Evolutionary conservation across 1,284 basidiomycete species (phyloP).

Genomic region (Heterobasidion irregulare): DNA sequence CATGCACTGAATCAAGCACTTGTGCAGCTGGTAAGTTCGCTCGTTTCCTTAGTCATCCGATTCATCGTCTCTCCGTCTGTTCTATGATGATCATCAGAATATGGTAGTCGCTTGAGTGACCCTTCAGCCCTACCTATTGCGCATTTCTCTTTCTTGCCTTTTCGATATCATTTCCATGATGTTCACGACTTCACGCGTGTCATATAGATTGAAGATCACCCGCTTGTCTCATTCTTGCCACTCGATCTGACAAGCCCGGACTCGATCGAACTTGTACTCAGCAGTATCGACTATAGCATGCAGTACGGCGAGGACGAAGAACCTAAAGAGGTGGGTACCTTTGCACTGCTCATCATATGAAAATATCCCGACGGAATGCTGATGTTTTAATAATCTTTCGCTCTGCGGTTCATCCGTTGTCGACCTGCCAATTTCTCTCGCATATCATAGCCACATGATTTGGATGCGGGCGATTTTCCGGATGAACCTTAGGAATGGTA

Average conservation of each 20-base stretch:
- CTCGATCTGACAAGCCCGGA: slow-evolving; percentile 89
- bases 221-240: slow-evolving; percentile 94
- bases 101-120: too few relatives aligned
- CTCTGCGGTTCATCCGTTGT: not conserved
- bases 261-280: slow-evolving; percentile 84
- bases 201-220: slow-evolving; percentile 92
- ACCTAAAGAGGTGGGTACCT: slow-evolving; percentile 67
- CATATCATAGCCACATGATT: slow-evolving; percentile 60
- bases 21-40: slow-evolving; percentile 75
- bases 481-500: slow-evolving; percentile 20
- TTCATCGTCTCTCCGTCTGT: too few relatives aligned
- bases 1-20: slow-evolving; percentile 93
- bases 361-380: not conserved
- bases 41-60: slow-evolving; percentile 3
- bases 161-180: too few relatives aligned
- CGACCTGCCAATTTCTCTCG: not conserved
- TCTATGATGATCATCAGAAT: too few relatives aligned
- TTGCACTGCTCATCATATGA: not conserved
- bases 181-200: not conserved
- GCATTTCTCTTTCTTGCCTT: not conserved
- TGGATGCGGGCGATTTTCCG: slow-evolving; percentile 83
- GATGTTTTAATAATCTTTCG: too few relatives aligned
- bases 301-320: slow-evolving; percentile 95
- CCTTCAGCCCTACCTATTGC: too few relatives aligned
- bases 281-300: slow-evolving; percentile 96